Percentiles rank a stretch among this genome's conserved stretches.
These are phyloP conservation scores for Cadophora sp. DNA, from an alignment of 2,329 filamentous ascomycete genomes.

Conservation along the genomic window DNA sequence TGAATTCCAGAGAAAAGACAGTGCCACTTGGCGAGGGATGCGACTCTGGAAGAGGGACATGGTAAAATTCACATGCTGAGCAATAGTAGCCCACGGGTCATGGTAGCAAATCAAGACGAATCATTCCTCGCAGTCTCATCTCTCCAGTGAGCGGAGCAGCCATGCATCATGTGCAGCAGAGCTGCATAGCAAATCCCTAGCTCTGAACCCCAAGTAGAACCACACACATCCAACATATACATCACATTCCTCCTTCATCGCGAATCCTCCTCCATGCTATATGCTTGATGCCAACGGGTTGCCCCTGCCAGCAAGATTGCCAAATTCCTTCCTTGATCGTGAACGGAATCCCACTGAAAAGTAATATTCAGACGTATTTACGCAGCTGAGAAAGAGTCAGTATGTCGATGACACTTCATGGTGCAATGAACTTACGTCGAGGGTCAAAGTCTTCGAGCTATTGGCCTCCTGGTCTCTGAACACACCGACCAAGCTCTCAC, in stretches of 20 bases:
- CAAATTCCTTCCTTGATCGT: not conserved
- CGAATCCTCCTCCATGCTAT: not conserved
- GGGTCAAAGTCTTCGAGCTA: constrained; percentile 86
- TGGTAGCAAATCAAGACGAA: not conserved
- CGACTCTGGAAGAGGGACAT: not conserved
- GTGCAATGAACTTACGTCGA: constrained; percentile 77
- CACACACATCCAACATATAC: constrained; percentile 8
- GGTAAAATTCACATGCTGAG: not conserved
- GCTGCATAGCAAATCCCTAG: constrained; percentile 9
- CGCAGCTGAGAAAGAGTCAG: constrained; percentile 37
- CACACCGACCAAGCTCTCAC: constrained; percentile 92
- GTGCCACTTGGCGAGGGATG: not conserved
- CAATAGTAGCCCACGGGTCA: too few species aligned
- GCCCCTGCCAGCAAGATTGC: not conserved
- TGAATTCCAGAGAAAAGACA: not conserved
- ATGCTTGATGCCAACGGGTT: not conserved
- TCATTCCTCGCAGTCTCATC: not conserved
- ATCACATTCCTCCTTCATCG: not conserved
- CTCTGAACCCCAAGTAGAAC: not conserved
- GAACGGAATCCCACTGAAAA: not conserved
- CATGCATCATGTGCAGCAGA: constrained; percentile 3
- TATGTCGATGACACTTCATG: not conserved
- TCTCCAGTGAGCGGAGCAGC: not conserved
- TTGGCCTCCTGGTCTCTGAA: constrained; percentile 95
- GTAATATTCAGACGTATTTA: constrained; percentile 37